phyloP scores from a whole-genome alignment of 192 early-diverging fungal species.

The Umbelopsis vinacea region DNA sequence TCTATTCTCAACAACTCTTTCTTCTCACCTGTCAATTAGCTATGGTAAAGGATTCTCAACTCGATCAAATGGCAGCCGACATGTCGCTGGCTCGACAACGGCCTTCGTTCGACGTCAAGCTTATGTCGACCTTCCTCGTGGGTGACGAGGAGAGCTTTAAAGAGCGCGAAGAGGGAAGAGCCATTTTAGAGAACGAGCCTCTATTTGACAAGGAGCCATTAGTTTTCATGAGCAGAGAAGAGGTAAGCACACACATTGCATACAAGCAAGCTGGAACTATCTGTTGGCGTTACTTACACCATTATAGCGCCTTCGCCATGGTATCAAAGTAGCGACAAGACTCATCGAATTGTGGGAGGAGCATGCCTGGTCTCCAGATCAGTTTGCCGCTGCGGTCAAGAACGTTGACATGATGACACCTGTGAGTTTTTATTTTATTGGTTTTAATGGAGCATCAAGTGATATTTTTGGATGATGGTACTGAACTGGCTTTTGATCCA shows the following conservation, averaged over 20 bases:
- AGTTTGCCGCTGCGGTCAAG: constrained; percentile 29
- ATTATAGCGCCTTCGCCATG: constrained; percentile 23
- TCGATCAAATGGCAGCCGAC: constrained; percentile 41
- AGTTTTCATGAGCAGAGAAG: constrained; percentile 32
- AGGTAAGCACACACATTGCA: constrained; percentile 41
- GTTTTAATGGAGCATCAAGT: not conserved
- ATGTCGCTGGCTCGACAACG: constrained; percentile 69
- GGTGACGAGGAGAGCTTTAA: constrained; percentile 52
- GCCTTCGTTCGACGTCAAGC: constrained; percentile 69
- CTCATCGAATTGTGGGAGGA: constrained; percentile 39
- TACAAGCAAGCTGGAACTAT: not conserved
- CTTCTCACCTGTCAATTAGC: not conserved
- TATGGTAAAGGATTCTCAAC: constrained; percentile 18
- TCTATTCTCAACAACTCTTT: not conserved
- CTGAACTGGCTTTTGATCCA: not conserved
- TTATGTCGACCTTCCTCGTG: constrained; percentile 79
- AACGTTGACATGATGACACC: constrained; percentile 53
- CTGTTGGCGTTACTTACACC: not conserved
- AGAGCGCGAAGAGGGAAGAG: constrained; percentile 46
- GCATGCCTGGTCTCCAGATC: constrained; percentile 38
- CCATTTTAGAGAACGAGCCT: constrained; percentile 54
- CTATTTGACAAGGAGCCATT: constrained; percentile 54
- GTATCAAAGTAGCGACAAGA: constrained; percentile 28
- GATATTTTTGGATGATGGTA: not conserved
- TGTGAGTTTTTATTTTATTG: constrained; percentile 16